Percentiles rank a stretch among this genome's conserved stretches.
phyloP scores from a whole-genome alignment of 225 moss, liverwort and hornwort genomes.

The Physcomitrium patens region DNA sequence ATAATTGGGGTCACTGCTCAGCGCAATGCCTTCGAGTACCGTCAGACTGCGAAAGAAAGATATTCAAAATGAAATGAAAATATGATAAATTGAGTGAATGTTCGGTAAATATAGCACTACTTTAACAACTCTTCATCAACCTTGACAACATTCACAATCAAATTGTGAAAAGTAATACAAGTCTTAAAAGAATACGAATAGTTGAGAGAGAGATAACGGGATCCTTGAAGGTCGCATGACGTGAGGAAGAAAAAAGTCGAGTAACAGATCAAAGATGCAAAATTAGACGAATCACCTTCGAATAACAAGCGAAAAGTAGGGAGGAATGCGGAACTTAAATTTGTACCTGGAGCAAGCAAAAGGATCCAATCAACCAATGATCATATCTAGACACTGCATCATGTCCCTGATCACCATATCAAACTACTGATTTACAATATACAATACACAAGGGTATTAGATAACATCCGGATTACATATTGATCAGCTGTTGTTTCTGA shows the following conservation, averaged over 20 bases:
- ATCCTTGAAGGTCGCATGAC: not conserved
- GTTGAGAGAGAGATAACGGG: not conserved
- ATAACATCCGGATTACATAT: not conserved
- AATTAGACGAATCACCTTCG: conserved; percentile 71
- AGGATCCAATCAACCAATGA: conserved; percentile 18
- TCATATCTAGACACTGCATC: conserved; percentile 13
- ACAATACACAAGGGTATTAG: not conserved
- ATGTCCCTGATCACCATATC: not conserved
- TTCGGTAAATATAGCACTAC: not conserved
- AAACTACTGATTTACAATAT: conserved; percentile 10
- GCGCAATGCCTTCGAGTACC: conserved; percentile 96
- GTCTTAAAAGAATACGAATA: conserved; percentile 2
- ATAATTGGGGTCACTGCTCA: conserved; percentile 89
- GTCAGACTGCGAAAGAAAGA: conserved; percentile 74
- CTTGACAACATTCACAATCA: not conserved
- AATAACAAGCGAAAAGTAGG: conserved; percentile 96
- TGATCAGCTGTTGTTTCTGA: not conserved
- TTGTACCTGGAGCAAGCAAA: conserved; percentile 66
- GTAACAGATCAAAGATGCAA: not conserved
- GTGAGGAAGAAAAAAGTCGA: conserved; percentile 5
- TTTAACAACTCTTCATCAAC: not conserved
- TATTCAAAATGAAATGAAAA: conserved; percentile 5
- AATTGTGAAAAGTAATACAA: not conserved
- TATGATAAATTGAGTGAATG: not conserved
- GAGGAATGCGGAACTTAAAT: conserved; percentile 91